Evolutionary conservation across 352 stramenopile species (phyloP).

Genomic region (Phytophthora pisi): DNA sequence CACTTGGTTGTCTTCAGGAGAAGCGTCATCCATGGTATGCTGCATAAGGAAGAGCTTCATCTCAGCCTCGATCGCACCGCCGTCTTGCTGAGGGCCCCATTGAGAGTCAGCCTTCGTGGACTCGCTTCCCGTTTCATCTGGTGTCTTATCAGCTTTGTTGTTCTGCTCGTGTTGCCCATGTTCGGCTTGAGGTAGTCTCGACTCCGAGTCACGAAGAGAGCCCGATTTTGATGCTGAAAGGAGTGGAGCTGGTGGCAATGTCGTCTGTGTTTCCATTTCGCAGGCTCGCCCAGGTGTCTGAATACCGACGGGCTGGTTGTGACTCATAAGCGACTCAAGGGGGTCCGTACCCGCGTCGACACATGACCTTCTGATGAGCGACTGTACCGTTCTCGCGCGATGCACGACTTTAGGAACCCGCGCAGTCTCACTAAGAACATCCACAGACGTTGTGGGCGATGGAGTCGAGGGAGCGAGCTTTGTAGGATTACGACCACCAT

Average conservation of each 20-base stretch:
- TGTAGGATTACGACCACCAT: constrained; percentile 3
- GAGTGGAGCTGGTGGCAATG: constrained; percentile 40
- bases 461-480: constrained; percentile 1
- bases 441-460: constrained; percentile 4
- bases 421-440: constrained; percentile 8
- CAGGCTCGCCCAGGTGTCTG: constrained; percentile 6
- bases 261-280: constrained; percentile 62
- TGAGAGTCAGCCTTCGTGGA: background rate
- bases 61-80: constrained; percentile 48
- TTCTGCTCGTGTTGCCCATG: constrained; percentile 11
- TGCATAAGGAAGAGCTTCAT: constrained; percentile 64
- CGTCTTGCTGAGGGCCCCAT: constrained; percentile 29
- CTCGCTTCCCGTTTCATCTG: constrained; percentile 7
- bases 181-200: background rate
- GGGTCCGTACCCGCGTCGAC: constrained; percentile 63
- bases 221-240: constrained; percentile 30
- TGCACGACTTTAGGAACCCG: constrained; percentile 25
- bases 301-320: constrained; percentile 7
- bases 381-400: constrained; percentile 31
- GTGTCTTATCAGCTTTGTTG: constrained; percentile 4
- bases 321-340: constrained; percentile 53
- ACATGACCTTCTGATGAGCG: constrained; percentile 35
- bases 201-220: constrained; percentile 6
- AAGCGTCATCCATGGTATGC: constrained; percentile 23
- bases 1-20: constrained; percentile 11